Evolutionary conservation across 225 moss, liverwort and hornwort species (phyloP), one percentile per base, ranked within the genome.

Genomic region (Polytrichum formosum): DNA sequence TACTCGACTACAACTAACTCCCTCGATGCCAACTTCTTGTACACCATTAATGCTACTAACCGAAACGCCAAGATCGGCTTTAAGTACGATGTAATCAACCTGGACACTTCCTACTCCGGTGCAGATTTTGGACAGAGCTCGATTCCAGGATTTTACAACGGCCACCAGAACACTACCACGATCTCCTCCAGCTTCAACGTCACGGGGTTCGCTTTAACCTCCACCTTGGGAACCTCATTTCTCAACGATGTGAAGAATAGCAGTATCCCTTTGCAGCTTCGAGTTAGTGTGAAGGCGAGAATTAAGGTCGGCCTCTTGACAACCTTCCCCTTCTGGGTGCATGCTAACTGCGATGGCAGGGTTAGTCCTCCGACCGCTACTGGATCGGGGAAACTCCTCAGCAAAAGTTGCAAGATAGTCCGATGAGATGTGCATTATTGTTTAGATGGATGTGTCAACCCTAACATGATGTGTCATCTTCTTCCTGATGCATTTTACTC

Each of bases 281-380:
- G 1, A 26, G 85, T 90, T 53, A 76, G 75, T 6, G 91, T 94
- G 5, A 76, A 76, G 23, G 91, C 82, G 6, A 70, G 78, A 0
- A 63, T 98, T 1, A 92, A 90, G 79, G 26, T 98, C 18, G 98
- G 94, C 8, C 9, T 46, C 0, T 54, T 86, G 58, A 87, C 80
- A 22, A 85, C 82, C 9, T 81, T 82, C 1, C 28, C 74, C 1
- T 78, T 92, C 31, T 66, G 68, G 25, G 87, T 94, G 18, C 73
- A 82, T n/a, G 91, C 87, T 0, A 79, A 83, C n/a, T 98, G 98
- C n/a, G 72, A 91, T 26, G 77, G 94, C 1, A 64, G 18, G 4
- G 75, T 98, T 63, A 73, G 37, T 46, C 94, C 88, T 0, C 26
- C 73, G 2, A 66, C 66, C 17, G 26, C 61, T 2, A 72, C 19